Percentiles rank a stretch among this genome's conserved stretches.
phyloP scores from a whole-genome alignment of 169 alveolate species.

The Plasmodium cynomolgi region DNA sequence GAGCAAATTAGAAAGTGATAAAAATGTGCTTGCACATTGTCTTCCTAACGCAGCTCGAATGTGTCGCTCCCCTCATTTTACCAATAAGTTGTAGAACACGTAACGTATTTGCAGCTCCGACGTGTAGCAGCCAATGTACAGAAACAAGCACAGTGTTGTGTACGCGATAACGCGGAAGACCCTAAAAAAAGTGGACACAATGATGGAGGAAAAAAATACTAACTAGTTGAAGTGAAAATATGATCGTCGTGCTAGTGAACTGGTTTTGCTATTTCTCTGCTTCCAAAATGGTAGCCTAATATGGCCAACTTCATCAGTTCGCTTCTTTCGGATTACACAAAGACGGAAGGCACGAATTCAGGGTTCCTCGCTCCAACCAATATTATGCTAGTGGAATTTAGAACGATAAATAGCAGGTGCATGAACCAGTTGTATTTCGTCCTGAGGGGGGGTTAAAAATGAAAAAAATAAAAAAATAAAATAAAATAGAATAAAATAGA shows the following conservation, averaged over 20 bases:
- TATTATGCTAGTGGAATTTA: constrained; percentile 74
- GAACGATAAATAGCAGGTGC: constrained; percentile 69
- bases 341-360: constrained; percentile 38
- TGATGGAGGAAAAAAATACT: not conserved
- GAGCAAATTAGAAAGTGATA: not conserved
- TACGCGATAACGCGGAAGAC: constrained; percentile 45
- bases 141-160: constrained; percentile 20
- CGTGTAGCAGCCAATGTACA: constrained; percentile 66
- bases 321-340: constrained; percentile 73
- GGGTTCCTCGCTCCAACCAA: constrained; percentile 26
- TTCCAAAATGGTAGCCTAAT: not conserved
- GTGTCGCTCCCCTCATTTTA: constrained; percentile 3
- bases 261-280: not conserved
- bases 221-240: not conserved
- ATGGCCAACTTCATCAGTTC: not conserved
- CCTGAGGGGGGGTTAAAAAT: constrained; percentile 32
- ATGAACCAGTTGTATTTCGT: constrained; percentile 79
- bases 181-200: constrained; percentile 20
- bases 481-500: not conserved
- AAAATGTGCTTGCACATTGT: not conserved
- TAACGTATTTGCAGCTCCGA: constrained; percentile 60
- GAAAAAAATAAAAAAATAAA: not conserved
- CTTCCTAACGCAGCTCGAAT: not conserved
- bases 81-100: constrained; percentile 61
- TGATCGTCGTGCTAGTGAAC: not conserved